Evolutionary conservation across 495 filamentous ascomycete genomes (phyloP).

Genomic region (Lindgomyces ingoldianus): DNA sequence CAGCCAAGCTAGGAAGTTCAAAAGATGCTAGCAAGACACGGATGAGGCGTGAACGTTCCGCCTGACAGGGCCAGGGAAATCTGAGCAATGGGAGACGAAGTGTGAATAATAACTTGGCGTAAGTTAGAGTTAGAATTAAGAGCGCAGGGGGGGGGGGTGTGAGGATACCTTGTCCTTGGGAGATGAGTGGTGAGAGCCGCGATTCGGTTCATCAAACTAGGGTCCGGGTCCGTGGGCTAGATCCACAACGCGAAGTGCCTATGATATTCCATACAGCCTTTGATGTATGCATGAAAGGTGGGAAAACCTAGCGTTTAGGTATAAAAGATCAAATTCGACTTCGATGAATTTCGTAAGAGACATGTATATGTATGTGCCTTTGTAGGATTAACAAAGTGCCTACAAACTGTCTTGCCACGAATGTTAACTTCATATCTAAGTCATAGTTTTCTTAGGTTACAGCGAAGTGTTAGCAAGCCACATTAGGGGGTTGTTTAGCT

Average conservation of each 20-base stretch:
- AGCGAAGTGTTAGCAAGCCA: too few species aligned
- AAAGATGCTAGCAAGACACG: background rate
- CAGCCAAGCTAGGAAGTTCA: constrained; percentile 29
- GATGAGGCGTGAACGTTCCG: constrained; percentile 10
- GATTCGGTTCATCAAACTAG: constrained; percentile 30
- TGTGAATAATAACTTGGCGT: constrained; percentile 17
- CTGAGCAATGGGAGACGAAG: background rate
- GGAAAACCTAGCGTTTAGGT: background rate
- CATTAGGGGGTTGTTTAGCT: too few species aligned
- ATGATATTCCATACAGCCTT: background rate
- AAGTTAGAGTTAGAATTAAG: background rate
- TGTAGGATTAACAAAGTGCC: too few species aligned
- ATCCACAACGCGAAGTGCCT: background rate
- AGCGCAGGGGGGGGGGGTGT: background rate
- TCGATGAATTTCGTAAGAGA: too few species aligned
- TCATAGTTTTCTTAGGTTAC: too few species aligned
- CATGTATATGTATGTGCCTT: too few species aligned
- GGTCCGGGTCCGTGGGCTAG: background rate
- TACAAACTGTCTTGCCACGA: too few species aligned
- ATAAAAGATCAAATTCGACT: too few species aligned
- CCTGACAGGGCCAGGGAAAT: constrained; percentile 13
- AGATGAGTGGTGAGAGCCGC: constrained; percentile 19
- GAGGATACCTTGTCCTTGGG: background rate
- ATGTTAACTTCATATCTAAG: too few species aligned
- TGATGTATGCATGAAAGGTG: background rate